Percentiles rank a stretch among this genome's conserved stretches.
phyloP scores from a whole-genome alignment of 2,329 filamentous ascomycete species.

The Aspergillus hortae region DNA sequence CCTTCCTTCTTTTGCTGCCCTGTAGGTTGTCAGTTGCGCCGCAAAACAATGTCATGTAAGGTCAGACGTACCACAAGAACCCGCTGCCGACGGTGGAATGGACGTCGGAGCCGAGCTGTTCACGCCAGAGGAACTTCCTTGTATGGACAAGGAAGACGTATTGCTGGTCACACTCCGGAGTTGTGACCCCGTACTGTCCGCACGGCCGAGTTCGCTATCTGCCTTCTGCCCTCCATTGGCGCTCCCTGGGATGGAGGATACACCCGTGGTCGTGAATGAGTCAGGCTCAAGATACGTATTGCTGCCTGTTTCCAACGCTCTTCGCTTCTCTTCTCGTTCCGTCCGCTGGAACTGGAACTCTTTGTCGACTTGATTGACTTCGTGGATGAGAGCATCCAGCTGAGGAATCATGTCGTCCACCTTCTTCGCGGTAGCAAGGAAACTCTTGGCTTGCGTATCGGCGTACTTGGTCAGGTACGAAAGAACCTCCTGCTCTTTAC shows the following conservation, averaged over 20 bases:
- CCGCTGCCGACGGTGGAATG: conserved; percentile 18
- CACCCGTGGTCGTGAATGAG: conserved; percentile 43
- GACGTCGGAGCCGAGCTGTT: conserved; percentile 17
- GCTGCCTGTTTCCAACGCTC: conserved; percentile 83
- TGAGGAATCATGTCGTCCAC: conserved; percentile 85
- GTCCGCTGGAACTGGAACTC: conserved; percentile 93
- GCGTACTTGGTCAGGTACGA: conserved; percentile 94
- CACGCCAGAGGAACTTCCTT: conserved; percentile 20
- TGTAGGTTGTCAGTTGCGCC: conserved; percentile 33
- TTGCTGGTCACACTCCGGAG: conserved; percentile 51
- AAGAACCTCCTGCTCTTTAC: conserved; percentile 94
- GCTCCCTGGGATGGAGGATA: conserved; percentile 29
- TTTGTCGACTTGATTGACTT: conserved; percentile 92
- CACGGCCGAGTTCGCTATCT: conserved; percentile 67
- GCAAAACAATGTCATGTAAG: not conserved
- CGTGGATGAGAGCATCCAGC: conserved; percentile 78
- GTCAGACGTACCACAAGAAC: conserved; percentile 34
- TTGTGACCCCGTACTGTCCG: conserved; percentile 71
- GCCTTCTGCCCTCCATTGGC: conserved; percentile 54
- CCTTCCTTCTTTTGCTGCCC: conserved; percentile 84
- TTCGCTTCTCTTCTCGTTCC: conserved; percentile 92
- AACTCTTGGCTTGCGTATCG: conserved; percentile 80
- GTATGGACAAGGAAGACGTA: conserved; percentile 44
- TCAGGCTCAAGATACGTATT: conserved; percentile 69
- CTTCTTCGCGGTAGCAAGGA: conserved; percentile 77